Conservation (phyloP, 2,329 filamentous ascomycete genomes). For the Phoma sp. region DNA sequence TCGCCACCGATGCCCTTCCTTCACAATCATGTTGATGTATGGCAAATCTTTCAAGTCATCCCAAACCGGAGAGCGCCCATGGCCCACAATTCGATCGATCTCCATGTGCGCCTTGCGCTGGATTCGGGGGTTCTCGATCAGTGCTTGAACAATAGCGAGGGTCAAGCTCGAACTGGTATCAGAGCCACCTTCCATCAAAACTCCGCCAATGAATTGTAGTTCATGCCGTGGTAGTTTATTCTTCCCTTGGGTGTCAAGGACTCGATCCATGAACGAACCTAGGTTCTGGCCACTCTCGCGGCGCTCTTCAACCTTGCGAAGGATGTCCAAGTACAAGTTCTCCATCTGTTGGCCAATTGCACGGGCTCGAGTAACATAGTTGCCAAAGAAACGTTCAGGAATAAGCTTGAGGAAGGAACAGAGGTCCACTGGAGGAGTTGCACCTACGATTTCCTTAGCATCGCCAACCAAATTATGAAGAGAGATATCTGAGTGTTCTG, state of each 20-base stretch:
- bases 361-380: slow-evolving; percentile 18
- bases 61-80: neutral
- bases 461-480: neutral
- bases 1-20: slow-evolving; percentile 26
- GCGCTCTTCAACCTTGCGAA: slow-evolving; percentile 16
- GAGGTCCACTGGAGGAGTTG: slow-evolving; percentile 58
- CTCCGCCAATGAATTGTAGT: slow-evolving; percentile 17
- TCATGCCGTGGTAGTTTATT: slow-evolving; percentile 7
- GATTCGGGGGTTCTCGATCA: slow-evolving; percentile 3
- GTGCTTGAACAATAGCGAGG: slow-evolving; percentile 2
- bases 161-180: slow-evolving; percentile 31
- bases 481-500: neutral
- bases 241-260: slow-evolving; percentile 20
- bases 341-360: slow-evolving; percentile 19
- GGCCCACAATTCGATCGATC: slow-evolving; percentile 1
- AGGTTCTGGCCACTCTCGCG: slow-evolving; percentile 5
- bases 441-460: slow-evolving; percentile 48
- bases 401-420: slow-evolving; percentile 40
- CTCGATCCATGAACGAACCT: slow-evolving; percentile 23
- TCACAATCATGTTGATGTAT: slow-evolving; percentile 31
- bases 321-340: slow-evolving; percentile 12
- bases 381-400: slow-evolving; percentile 38
- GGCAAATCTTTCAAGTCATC: slow-evolving; percentile 23
- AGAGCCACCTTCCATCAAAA: slow-evolving; percentile 23
- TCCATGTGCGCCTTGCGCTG: slow-evolving; percentile 1